These are phyloP conservation scores for Lachnellula occidentalis DNA, from an alignment of 2,329 filamentous ascomycete genomes.

Conservation along the genomic window DNA sequence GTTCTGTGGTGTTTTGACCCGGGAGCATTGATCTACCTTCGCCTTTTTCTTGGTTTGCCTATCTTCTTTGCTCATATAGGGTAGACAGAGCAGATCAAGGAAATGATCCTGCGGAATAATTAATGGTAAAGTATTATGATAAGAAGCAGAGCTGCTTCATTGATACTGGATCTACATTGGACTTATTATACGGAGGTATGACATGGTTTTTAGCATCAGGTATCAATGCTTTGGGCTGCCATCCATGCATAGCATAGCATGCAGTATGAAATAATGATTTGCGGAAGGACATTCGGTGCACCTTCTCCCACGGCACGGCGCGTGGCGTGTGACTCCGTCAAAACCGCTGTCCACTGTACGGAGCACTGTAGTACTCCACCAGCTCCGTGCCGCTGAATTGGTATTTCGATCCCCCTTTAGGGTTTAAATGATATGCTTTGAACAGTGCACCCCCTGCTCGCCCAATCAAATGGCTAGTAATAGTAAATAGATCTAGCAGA, in stretches of 20 bases:
- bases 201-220: conserved; percentile 19
- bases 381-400: too few species aligned
- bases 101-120: not conserved
- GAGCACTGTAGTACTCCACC: too few species aligned
- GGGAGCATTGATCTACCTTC: too few species aligned
- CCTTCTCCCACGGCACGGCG: conserved; percentile 19
- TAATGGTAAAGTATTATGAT: not conserved
- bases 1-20: not conserved
- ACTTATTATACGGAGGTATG: conserved; percentile 9
- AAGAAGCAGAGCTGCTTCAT: not conserved
- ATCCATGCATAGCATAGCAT: conserved; percentile 26
- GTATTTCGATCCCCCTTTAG: too few species aligned
- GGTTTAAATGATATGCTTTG: too few species aligned
- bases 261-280: conserved; percentile 9
- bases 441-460: too few species aligned
- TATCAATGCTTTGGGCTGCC: conserved; percentile 26
- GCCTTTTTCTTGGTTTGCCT: too few species aligned
- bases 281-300: conserved; percentile 13
- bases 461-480: too few species aligned
- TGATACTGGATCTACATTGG: conserved; percentile 5
- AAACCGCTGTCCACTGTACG: too few species aligned
- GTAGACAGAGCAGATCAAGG: not conserved
- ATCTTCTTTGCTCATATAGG: too few species aligned
- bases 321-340: conserved; percentile 15
- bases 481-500: too few species aligned